A percentile compares a stretch with the other conserved stretches of the same genome.
phyloP scores from a whole-genome alignment of 306 rosid species.

The Adenanthera pavonina region DNA sequence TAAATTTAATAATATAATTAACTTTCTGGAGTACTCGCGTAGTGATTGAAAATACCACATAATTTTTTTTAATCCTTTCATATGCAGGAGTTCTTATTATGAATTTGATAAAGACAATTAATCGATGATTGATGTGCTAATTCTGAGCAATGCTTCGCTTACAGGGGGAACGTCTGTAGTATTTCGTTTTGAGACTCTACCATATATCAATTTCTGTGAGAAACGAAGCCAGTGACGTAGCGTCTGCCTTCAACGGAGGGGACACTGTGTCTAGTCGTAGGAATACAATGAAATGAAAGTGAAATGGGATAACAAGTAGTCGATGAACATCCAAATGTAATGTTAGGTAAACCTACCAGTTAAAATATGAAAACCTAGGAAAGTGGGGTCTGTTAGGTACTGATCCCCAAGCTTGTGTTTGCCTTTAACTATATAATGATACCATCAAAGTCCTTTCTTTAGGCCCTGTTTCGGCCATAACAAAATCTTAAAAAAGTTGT shows the following conservation, averaged over 20 bases:
- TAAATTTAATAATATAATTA: too few relatives aligned
- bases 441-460: constrained; percentile 35
- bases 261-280: constrained; percentile 68
- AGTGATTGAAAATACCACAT: too few relatives aligned
- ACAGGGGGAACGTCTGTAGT: too few relatives aligned
- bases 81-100: too few relatives aligned
- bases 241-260: constrained; percentile 67
- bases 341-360: constrained; percentile 69
- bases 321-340: constrained; percentile 21
- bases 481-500: constrained; percentile 39
- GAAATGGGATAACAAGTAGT: constrained; percentile 38
- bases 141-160: too few relatives aligned
- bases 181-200: not conserved
- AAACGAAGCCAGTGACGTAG: constrained; percentile 43
- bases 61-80: too few relatives aligned
- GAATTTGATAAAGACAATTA: too few relatives aligned
- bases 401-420: constrained; percentile 44
- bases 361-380: constrained; percentile 43
- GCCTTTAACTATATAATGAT: constrained; percentile 45
- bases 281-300: constrained; percentile 69
- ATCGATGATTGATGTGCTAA: too few relatives aligned
- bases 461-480: constrained; percentile 30
- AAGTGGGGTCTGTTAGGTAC: constrained; percentile 59
- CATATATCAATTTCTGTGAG: constrained; percentile 20
- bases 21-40: too few relatives aligned